These are phyloP conservation scores for Anaeromyces robustus DNA, from an alignment of 192 early-diverging fungal species.

Conservation along the genomic window DNA sequence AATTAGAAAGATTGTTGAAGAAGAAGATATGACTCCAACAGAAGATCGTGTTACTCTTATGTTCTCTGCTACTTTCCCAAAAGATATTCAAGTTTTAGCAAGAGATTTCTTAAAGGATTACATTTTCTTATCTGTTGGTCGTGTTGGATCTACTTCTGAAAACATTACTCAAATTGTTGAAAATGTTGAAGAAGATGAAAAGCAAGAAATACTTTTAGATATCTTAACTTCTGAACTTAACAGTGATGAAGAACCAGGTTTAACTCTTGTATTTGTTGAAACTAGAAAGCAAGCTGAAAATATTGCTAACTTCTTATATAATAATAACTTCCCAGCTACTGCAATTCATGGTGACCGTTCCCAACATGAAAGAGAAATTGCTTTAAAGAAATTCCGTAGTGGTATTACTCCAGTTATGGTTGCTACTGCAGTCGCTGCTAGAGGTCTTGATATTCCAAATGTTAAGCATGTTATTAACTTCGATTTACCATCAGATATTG, in stretches of 20 bases:
- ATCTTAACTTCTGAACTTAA: slow-evolving; percentile 64
- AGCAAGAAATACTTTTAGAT: slow-evolving; percentile 75
- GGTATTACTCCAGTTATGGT: slow-evolving; percentile 68
- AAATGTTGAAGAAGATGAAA: slow-evolving; percentile 89
- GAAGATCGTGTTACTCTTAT: slow-evolving; percentile 75
- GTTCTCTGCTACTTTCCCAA: slow-evolving; percentile 98
- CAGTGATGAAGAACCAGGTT: slow-evolving; percentile 7
- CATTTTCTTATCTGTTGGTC: slow-evolving; percentile 78
- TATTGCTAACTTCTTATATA: slow-evolving; percentile 61
- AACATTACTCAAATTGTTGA: slow-evolving; percentile 56
- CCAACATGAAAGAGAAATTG: slow-evolving; percentile 87
- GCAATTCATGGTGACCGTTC: slow-evolving; percentile 94
- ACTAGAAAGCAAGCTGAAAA: slow-evolving; percentile 90
- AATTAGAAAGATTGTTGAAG: slow-evolving; percentile 73
- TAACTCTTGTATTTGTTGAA: slow-evolving; percentile 94
- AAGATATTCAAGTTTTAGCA: slow-evolving; percentile 76
- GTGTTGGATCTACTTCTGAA: slow-evolving; percentile 66
- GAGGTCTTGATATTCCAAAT: slow-evolving; percentile 91
- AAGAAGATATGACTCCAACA: slow-evolving; percentile 60
- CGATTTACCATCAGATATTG: slow-evolving; percentile 88
- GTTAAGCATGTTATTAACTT: slow-evolving; percentile 87
- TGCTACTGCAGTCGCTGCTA: slow-evolving; percentile 91
- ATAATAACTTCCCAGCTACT: slow-evolving; percentile 72
- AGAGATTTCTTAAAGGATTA: slow-evolving; percentile 70
- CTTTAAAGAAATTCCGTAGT: slow-evolving; percentile 71